A percentile compares a stretch with the other conserved stretches of the same genome.
These are phyloP conservation scores for Rhynchospora pubera DNA, from an alignment of 176 grass and related monocot genomes.

Conservation along the genomic window DNA sequence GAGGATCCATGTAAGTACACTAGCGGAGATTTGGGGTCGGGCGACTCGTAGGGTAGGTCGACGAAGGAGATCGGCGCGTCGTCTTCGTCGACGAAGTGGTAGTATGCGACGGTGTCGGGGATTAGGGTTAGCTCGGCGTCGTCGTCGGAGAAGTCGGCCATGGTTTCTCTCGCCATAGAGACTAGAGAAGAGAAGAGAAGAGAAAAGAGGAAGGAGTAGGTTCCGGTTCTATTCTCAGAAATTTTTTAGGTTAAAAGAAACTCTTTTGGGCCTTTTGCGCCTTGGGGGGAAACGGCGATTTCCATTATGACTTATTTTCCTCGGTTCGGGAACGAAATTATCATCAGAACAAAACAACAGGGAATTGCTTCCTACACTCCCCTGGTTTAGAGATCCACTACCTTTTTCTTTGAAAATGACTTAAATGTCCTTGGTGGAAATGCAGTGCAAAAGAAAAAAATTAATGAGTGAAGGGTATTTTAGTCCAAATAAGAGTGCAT, in stretches of 20 bases:
- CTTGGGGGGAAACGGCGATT: neutral
- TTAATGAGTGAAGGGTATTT: too few relatives aligned
- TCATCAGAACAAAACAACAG: too few relatives aligned
- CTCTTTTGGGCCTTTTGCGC: neutral
- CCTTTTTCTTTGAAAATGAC: too few relatives aligned
- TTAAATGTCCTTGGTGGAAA: too few relatives aligned
- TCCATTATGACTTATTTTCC: neutral
- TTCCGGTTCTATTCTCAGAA: neutral
- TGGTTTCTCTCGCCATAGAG: neutral
- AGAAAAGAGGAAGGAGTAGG: neutral
- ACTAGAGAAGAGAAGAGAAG: neutral
- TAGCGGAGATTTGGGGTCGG: neutral
- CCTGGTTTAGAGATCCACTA: too few relatives aligned
- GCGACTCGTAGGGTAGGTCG: conserved; percentile 24
- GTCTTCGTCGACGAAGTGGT: conserved; percentile 30
- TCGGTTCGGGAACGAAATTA: neutral
- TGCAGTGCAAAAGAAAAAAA: too few relatives aligned
- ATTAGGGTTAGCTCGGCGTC: conserved; percentile 4
- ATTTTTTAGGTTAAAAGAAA: neutral
- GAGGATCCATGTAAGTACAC: conserved; percentile 35
- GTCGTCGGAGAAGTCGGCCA: conserved; percentile 9
- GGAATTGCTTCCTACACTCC: too few relatives aligned
- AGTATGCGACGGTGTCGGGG: conserved; percentile 20
- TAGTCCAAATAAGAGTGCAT: too few relatives aligned
- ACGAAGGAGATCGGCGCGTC: conserved; percentile 35